phyloP scores from a whole-genome alignment of 371 early-diverging fungal genomes.

The Funneliformis caledonium region DNA sequence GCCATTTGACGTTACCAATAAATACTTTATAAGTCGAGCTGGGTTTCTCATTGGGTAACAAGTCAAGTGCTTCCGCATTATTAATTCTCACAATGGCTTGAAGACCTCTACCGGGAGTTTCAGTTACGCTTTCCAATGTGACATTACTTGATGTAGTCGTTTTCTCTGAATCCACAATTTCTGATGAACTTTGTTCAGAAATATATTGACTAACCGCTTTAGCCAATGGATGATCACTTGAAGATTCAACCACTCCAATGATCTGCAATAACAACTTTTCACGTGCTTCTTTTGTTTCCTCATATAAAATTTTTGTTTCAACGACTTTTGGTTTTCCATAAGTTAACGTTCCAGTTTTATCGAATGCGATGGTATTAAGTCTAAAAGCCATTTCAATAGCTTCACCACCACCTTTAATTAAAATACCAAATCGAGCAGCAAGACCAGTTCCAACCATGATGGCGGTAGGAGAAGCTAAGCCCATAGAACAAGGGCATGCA shows the following conservation, averaged over 20 bases:
- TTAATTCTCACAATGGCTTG: neutral
- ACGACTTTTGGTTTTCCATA: conserved; percentile 63
- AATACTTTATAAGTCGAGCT: neutral
- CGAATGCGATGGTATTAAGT: conserved; percentile 93
- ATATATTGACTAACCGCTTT: conserved; percentile 26
- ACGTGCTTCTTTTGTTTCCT: too few species aligned
- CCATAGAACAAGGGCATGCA: conserved; percentile 77
- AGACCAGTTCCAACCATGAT: conserved; percentile 91
- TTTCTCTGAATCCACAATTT: too few species aligned
- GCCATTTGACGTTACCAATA: conserved; percentile 34
- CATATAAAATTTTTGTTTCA: conserved; percentile 57
- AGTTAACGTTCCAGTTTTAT: conserved; percentile 87
- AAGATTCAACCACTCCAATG: conserved; percentile 47
- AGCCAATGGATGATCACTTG: conserved; percentile 50
- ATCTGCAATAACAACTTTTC: conserved; percentile 41
- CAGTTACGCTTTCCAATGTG: neutral
- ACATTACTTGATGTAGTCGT: neutral
- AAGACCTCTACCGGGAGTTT: conserved; percentile 37
- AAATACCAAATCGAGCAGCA: conserved; percentile 73
- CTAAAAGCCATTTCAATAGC: conserved; percentile 75
- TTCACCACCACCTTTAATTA: conserved; percentile 48
- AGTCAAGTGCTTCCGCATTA: neutral
- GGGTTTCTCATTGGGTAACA: neutral
- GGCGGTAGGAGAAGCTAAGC: conserved; percentile 75
- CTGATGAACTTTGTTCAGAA: neutral